These are phyloP conservation scores for Nicotiana tabacum DNA, from an alignment of 257 asterid genomes.

Conservation along the genomic window DNA sequence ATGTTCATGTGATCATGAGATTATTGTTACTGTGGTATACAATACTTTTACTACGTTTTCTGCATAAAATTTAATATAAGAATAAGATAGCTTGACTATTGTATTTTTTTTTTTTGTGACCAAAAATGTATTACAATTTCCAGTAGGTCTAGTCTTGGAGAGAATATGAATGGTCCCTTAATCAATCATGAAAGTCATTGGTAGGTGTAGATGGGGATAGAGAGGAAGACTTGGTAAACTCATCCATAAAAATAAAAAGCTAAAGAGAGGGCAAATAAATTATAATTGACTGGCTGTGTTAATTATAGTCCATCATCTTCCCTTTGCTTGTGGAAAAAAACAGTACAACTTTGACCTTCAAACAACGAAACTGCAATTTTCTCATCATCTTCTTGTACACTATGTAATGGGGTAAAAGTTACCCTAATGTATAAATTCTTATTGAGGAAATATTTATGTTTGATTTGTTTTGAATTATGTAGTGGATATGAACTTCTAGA, in stretches of 20 bases:
- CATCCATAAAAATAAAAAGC: conserved; percentile 7
- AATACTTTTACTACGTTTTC: no score
- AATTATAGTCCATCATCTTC: background rate
- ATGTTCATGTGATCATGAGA: background rate
- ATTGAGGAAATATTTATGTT: background rate
- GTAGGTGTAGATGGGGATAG: conserved; percentile 23
- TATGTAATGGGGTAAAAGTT: background rate
- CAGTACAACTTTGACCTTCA: background rate
- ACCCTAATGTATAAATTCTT: background rate
- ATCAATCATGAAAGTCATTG: conserved; percentile 34
- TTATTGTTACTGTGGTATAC: background rate
- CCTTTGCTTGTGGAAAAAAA: background rate
- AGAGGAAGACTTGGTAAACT: conserved; percentile 40
- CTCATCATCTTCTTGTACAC: background rate
- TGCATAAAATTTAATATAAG: no score
- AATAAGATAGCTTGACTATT: background rate
- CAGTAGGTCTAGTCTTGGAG: background rate
- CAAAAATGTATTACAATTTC: background rate
- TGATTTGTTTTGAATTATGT: background rate
- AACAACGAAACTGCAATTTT: background rate
- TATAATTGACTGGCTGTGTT: background rate
- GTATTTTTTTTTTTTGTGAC: background rate
- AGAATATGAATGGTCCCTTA: conserved; percentile 25
- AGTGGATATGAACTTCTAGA: conserved; percentile 1
- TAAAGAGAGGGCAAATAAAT: background rate